A percentile compares a stretch with the other conserved stretches of the same genome.
phyloP scores from a whole-genome alignment of 129 eudicot species.

The Helichrysum umbraculigerum region DNA sequence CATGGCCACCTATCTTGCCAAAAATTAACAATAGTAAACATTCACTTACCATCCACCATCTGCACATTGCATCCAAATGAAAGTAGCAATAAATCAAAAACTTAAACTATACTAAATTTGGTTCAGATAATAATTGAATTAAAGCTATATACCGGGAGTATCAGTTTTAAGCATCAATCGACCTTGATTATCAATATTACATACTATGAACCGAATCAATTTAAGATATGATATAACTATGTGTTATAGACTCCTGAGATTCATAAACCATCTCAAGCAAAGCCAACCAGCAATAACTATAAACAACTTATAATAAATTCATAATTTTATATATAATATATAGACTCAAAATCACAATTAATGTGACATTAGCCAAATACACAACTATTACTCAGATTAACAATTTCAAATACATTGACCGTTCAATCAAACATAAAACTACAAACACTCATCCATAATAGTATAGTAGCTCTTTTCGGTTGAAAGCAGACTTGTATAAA shows the following conservation, averaged over 20 bases:
- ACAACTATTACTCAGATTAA: neutral
- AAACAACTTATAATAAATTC: no score
- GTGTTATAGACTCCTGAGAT: neutral
- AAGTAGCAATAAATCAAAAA: no score
- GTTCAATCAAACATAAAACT: neutral
- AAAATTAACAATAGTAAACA: no score
- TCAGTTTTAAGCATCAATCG: neutral
- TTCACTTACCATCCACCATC: no score
- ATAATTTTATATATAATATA: no score
- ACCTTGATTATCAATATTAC: neutral
- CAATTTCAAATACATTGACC: neutral
- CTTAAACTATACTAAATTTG: no score
- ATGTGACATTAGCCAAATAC: neutral
- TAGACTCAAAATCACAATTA: neutral
- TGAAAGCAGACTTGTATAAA: no score
- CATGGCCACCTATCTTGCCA: no score
- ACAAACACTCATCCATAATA: slow-evolving; percentile 5
- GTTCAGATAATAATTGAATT: no score
- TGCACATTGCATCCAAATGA: no score
- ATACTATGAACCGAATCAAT: neutral
- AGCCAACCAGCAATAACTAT: neutral
- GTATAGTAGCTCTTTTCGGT: no score
- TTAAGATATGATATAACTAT: neutral
- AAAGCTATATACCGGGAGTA: neutral
- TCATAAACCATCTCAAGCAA: neutral